phyloP scores from a whole-genome alignment of 495 filamentous ascomycete genomes.

The Pyronema domesticum region DNA sequence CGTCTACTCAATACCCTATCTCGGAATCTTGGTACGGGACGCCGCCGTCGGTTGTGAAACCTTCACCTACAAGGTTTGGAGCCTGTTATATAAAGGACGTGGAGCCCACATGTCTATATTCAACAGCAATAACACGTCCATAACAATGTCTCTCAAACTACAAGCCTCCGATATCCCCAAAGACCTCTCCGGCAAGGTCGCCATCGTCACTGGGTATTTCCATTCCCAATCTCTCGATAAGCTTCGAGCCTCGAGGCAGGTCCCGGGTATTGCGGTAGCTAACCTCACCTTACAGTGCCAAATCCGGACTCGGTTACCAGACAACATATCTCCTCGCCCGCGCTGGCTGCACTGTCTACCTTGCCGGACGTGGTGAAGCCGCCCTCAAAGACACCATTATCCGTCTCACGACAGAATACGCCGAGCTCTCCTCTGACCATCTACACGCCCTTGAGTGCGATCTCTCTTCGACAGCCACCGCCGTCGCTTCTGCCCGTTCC shows the following conservation, averaged over 20 bases:
- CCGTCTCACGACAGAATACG: slow-evolving; percentile 9
- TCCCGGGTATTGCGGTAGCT: background rate
- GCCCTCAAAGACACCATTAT: background rate
- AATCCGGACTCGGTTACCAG: slow-evolving; percentile 16
- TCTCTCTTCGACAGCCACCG: background rate
- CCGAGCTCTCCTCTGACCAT: slow-evolving; percentile 5
- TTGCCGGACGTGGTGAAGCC: slow-evolving; percentile 10
- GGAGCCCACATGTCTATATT: no score
- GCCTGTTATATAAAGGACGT: no score
- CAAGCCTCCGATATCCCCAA: slow-evolving; percentile 8
- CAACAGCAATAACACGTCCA: background rate
- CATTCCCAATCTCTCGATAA: background rate
- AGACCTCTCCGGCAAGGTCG: slow-evolving; percentile 15
- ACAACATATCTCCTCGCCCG: slow-evolving; percentile 18
- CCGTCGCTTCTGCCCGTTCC: slow-evolving; percentile 3
- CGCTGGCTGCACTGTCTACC: slow-evolving; percentile 16
- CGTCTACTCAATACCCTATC: no score
- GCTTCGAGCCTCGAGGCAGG: background rate
- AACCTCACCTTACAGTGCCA: slow-evolving; percentile 2
- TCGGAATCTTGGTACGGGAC: no score
- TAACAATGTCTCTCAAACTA: background rate
- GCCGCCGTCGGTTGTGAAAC: no score
- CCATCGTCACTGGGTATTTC: slow-evolving; percentile 15
- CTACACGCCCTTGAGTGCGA: background rate
- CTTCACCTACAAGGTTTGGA: no score